These are phyloP conservation scores for Cryptococcus sp. DNA, from an alignment of 1,284 basidiomycete genomes.

Conservation along the genomic window DNA sequence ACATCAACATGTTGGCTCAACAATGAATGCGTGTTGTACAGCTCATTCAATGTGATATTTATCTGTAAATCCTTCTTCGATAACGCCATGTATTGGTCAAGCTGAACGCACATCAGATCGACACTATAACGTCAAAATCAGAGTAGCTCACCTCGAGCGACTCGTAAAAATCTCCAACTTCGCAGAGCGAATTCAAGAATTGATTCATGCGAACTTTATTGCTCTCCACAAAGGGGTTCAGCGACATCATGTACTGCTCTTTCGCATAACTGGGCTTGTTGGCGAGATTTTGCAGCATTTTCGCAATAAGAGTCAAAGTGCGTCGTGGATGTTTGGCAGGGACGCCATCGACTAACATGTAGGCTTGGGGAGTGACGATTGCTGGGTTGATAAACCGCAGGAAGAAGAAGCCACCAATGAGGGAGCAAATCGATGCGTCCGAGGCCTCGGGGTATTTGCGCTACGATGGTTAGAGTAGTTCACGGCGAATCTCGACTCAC, in stretches of 20 bases:
- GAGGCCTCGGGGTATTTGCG: conserved; percentile 97
- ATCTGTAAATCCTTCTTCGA: conserved; percentile 99
- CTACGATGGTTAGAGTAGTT: conserved; percentile 53
- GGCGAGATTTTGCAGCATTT: conserved; percentile 98
- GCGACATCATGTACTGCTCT: conserved; percentile 96
- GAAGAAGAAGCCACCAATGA: conserved; percentile 99
- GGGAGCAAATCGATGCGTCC: conserved; percentile 95
- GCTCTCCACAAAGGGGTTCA: conserved; percentile 97
- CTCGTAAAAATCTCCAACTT: conserved; percentile 99
- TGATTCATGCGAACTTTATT: conserved; percentile 97
- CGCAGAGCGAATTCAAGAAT: conserved; percentile 94
- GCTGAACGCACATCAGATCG: conserved; percentile 57
- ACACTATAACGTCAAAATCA: background rate
- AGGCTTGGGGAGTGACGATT: conserved; percentile 99
- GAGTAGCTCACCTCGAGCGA: conserved; percentile 77
- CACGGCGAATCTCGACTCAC: conserved; percentile 56
- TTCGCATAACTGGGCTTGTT: conserved; percentile 99
- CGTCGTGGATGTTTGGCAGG: conserved; percentile 96
- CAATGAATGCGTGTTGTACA: conserved; percentile 96
- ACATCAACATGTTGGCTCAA: conserved; percentile 93
- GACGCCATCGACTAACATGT: conserved; percentile 97
- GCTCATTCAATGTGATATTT: conserved; percentile 97
- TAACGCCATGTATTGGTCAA: conserved; percentile 99
- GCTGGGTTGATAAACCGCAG: conserved; percentile 99
- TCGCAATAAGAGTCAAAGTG: conserved; percentile 95